A percentile compares a stretch with the other conserved stretches of the same genome.
These are phyloP conservation scores for Fusarium goolgardi DNA, from an alignment of 2,329 filamentous ascomycete genomes.

Conservation along the genomic window DNA sequence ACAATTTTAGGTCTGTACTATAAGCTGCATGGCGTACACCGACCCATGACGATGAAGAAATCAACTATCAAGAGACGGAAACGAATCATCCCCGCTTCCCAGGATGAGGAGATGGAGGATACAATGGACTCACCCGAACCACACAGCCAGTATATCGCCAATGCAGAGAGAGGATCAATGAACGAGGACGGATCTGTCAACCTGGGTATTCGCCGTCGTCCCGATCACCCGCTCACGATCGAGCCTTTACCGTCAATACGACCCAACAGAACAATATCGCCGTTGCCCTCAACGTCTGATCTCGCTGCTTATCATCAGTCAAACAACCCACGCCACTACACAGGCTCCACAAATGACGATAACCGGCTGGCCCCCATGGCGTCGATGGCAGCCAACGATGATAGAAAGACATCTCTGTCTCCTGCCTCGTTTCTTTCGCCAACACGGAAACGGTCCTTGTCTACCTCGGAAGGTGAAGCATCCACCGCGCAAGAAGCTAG, in stretches of 20 bases:
- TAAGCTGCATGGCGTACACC: conserved; percentile 92
- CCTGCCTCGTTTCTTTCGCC: conserved; percentile 70
- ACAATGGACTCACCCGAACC: conserved; percentile 58
- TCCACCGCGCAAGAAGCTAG: conserved; percentile 52
- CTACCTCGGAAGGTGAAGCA: conserved; percentile 66
- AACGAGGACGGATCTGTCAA: conserved; percentile 75
- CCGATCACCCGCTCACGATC: conserved; percentile 59
- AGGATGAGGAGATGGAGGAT: conserved; percentile 63
- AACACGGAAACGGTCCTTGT: conserved; percentile 75
- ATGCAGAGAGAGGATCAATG: conserved; percentile 64
- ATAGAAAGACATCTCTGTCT: conserved; percentile 68
- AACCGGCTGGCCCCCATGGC: conserved; percentile 69
- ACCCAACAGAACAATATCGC: conserved; percentile 58
- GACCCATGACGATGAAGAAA: conserved; percentile 99
- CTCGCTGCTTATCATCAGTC: conserved; percentile 65
- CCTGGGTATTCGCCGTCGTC: conserved; percentile 65
- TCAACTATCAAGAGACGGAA: conserved; percentile 96
- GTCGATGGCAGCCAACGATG: conserved; percentile 58
- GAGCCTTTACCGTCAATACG: conserved; percentile 60
- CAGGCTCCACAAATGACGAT: conserved; percentile 63
- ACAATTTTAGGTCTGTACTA: conserved; percentile 81
- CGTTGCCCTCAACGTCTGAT: conserved; percentile 57
- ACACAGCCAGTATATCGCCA: conserved; percentile 52
- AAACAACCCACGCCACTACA: conserved; percentile 52
- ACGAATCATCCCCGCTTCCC: conserved; percentile 85